Base-by-base conservation (phyloP, 257 asterid genomes). In the Fraxinus quadrangulata region DNA sequence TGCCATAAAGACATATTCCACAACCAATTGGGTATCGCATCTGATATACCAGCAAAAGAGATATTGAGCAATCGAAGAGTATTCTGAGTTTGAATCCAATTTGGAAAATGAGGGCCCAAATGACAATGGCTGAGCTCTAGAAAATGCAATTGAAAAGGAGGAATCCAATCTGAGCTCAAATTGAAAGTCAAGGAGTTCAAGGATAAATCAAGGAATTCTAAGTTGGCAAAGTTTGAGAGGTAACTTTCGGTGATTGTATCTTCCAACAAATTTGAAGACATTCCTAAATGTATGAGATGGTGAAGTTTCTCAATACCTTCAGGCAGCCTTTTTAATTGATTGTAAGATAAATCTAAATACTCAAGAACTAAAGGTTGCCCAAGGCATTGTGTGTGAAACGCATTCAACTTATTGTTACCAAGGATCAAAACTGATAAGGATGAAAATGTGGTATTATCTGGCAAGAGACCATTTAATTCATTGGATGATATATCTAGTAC, bases 1-100 rank as follows among this genome's bases (percentile, higher is more conserved):
- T 1, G 0, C 4, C 75, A 2, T 3, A 74, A 21, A 14, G 83
- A 67, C 2, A 81, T 23, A 49, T 26, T 42, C 76, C 82, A 76
- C 6, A 84, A 77, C 88, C 85, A 83, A 26, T 63, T 6, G 47
- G 87, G 90, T 10, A 80, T 6, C 34, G n/a, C 23, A 68, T 77
- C 87, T 71, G 82, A 72, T 21, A 85, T 68, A 19, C 75, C 66
- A 7, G 37, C 49, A 24, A 16, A 6, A 17, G 90, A 83, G 28
- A 87, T 72, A 37, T 85, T 86, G 19, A 87, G 79, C 3, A 5
- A 0, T 0, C n/a, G 8, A 1, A 80, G 23, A 28, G 24, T 26
- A 1, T 17, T 68, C 21, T 78, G 87, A 56, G 73, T 82, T 67
- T 21, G 75, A 28, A 28, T 28, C 31, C 31, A 28, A 28, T 28